phyloP scores from a whole-genome alignment of 2,329 filamentous ascomycete genomes.

The Alternaria solani region DNA sequence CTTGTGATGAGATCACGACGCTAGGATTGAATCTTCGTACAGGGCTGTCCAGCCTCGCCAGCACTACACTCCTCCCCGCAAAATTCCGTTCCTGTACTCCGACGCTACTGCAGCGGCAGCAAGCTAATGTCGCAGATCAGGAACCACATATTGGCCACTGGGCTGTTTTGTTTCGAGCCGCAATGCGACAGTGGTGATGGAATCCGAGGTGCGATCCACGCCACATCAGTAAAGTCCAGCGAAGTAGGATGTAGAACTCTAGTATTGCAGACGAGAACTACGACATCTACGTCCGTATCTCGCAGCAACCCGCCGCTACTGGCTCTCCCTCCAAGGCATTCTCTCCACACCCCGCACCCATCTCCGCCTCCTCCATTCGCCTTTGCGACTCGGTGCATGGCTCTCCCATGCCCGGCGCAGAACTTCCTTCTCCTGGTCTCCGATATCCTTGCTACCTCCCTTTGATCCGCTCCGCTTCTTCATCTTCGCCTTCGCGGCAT shows the following conservation, averaged over 20 bases:
- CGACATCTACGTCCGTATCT: not conserved
- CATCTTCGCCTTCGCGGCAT: constrained; percentile 53
- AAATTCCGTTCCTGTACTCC: constrained; percentile 11
- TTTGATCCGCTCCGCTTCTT: constrained; percentile 24
- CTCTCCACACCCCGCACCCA: constrained; percentile 50
- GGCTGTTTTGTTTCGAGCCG: not conserved
- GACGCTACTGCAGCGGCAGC: constrained; percentile 13
- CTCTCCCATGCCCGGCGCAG: constrained; percentile 42
- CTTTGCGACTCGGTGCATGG: constrained; percentile 41
- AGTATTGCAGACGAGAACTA: not conserved
- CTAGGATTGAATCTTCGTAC: not conserved
- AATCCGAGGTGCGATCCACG: not conserved
- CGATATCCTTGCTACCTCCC: constrained; percentile 27
- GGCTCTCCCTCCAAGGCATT: constrained; percentile 28
- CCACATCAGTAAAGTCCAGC: not conserved
- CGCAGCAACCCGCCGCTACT: not conserved
- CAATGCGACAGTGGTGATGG: not conserved
- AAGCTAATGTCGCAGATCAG: constrained; percentile 17
- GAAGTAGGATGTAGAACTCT: not conserved
- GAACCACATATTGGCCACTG: constrained; percentile 3
- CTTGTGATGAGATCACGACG: constrained; percentile 10
- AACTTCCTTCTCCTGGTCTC: constrained; percentile 42
- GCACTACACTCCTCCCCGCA: not conserved
- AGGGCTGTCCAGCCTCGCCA: not conserved
- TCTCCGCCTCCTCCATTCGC: constrained; percentile 49